Evolutionary conservation across 139 green algal species (phyloP).

Genomic region (Ostreobium quekettii): DNA sequence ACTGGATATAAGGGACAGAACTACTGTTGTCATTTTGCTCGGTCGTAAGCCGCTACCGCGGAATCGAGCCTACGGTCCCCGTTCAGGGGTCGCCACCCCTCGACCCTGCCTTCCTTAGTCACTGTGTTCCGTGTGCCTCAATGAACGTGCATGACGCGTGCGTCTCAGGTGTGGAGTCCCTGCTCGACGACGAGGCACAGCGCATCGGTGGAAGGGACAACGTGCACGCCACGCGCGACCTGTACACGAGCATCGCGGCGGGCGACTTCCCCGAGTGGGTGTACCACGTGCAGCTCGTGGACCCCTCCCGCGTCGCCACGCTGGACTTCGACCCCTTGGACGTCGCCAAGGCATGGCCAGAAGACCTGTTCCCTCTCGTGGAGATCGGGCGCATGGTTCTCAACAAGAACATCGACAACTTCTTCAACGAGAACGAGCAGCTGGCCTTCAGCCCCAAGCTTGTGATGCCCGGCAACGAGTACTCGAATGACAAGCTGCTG

Average conservation of each 20-base stretch:
- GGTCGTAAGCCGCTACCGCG: too few relatives aligned
- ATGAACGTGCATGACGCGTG: constrained; percentile 12
- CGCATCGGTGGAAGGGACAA: constrained; percentile 38
- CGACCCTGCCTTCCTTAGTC: too few relatives aligned
- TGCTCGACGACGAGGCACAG: constrained; percentile 42
- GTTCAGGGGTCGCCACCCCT: too few relatives aligned
- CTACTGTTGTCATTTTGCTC: too few relatives aligned
- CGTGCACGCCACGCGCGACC: constrained; percentile 49
- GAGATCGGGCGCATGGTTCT: constrained; percentile 73
- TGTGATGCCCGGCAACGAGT: constrained; percentile 66
- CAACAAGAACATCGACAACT: constrained; percentile 81
- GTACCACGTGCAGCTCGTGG: constrained; percentile 54
- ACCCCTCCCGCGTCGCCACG: constrained; percentile 37
- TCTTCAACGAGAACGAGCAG: constrained; percentile 82
- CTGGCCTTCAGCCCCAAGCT: constrained; percentile 72
- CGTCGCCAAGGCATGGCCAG: constrained; percentile 78
- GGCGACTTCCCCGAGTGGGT: constrained; percentile 57
- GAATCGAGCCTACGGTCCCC: too few relatives aligned
- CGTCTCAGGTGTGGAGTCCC: constrained; percentile 35
- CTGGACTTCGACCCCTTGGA: constrained; percentile 80
- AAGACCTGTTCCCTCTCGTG: constrained; percentile 67
- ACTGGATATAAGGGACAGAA: too few relatives aligned
- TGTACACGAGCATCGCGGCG: constrained; percentile 40
- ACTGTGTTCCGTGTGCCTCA: background rate
- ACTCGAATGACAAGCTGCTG: constrained; percentile 66